A percentile compares a stretch with the other conserved stretches of the same genome.
phyloP scores from a whole-genome alignment of 768 basidiomycete species.

The Suillus variegatus region DNA sequence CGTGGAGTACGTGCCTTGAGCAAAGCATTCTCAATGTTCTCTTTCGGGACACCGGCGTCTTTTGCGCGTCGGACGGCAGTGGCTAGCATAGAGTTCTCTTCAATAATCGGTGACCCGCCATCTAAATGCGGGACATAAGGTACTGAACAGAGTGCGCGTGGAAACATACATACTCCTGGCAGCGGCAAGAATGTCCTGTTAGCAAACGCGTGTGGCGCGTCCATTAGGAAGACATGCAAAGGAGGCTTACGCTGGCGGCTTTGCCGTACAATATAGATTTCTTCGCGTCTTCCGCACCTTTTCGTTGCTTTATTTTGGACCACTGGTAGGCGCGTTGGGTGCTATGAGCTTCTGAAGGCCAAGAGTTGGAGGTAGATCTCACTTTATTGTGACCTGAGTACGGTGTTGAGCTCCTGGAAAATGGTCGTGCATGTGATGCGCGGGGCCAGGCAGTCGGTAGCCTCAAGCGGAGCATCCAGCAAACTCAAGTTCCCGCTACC shows the following conservation, averaged over 20 bases:
- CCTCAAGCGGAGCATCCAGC: conserved; percentile 1
- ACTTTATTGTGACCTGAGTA: conserved; percentile 47
- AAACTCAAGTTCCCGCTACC: too few species aligned
- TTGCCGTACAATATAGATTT: conserved; percentile 60
- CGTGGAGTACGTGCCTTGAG: conserved; percentile 42
- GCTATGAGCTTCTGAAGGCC: neutral
- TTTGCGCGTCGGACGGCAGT: conserved; percentile 56
- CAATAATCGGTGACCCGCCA: conserved; percentile 58
- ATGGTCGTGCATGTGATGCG: conserved; percentile 5
- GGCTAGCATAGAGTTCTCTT: conserved; percentile 54
- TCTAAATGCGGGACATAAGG: conserved; percentile 33
- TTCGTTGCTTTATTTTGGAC: conserved; percentile 77
- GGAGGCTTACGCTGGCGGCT: conserved; percentile 49
- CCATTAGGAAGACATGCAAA: conserved; percentile 2
- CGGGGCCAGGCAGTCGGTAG: neutral
- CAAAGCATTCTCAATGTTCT: conserved; percentile 66
- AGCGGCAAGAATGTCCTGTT: conserved; percentile 64
- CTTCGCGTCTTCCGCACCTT: conserved; percentile 63
- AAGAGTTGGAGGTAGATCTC: neutral
- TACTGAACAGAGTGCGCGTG: neutral
- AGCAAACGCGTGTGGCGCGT: conserved; percentile 6
- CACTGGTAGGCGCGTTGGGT: conserved; percentile 48
- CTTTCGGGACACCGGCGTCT: conserved; percentile 62
- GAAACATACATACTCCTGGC: conserved; percentile 47
- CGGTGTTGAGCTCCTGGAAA: conserved; percentile 22